Conservation (phyloP, 257 asterid genomes). For the Striga asiatica region DNA sequence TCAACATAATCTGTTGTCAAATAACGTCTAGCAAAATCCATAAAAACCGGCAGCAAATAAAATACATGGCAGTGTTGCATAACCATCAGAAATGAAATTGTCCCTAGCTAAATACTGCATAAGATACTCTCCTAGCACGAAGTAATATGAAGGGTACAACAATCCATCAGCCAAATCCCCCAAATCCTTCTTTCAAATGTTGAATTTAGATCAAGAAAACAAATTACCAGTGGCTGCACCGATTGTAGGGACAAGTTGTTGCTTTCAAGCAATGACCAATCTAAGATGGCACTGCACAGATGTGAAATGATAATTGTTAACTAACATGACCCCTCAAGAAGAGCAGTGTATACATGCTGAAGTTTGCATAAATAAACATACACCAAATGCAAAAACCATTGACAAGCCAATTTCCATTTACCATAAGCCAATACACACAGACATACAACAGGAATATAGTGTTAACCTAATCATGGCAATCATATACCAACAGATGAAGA, state of each 20-base stretch:
- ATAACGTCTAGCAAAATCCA: too few species aligned
- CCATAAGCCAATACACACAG: not conserved
- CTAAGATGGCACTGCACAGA: conserved; percentile 37
- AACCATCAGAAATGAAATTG: too few species aligned
- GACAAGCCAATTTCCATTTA: not conserved
- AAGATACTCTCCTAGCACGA: too few species aligned
- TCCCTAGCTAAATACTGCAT: too few species aligned
- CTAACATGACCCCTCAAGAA: not conserved
- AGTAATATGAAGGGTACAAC: too few species aligned
- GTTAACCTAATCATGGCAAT: too few species aligned
- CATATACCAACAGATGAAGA: not conserved
- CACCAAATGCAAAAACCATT: not conserved
- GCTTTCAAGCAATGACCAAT: not conserved
- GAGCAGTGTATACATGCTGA: not conserved
- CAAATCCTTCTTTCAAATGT: too few species aligned
- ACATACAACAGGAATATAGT: not conserved
- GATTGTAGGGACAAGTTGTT: not conserved
- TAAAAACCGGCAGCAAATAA: too few species aligned
- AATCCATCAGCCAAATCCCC: too few species aligned
- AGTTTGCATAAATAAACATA: not conserved
- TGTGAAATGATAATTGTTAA: not conserved
- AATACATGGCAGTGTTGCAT: too few species aligned
- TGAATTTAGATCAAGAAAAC: too few species aligned
- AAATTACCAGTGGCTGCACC: not conserved
- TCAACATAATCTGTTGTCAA: too few species aligned